Evolutionary conservation across 73 alveolate genomes (phyloP).

Genomic region (Urostyla sp.): DNA sequence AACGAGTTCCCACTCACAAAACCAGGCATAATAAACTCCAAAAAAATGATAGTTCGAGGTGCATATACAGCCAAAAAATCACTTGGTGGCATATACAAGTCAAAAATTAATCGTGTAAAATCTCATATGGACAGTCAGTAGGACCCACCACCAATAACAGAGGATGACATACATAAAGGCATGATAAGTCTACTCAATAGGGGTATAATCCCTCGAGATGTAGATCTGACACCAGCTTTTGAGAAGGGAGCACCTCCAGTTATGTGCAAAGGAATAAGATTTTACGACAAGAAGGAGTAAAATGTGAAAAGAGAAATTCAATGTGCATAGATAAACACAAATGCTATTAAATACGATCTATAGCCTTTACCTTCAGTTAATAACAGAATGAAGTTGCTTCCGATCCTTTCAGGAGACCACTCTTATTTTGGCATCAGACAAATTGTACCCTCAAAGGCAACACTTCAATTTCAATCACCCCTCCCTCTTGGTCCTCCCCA

Average conservation of each 20-base stretch:
- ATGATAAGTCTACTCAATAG: conserved; percentile 83
- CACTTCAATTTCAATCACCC: conserved; percentile 20
- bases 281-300: conserved; percentile 62
- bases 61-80: conserved; percentile 37
- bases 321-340: conserved; percentile 45
- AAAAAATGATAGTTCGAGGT: conserved; percentile 2
- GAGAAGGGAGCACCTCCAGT: conserved; percentile 93
- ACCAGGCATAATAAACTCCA: conserved; percentile 20
- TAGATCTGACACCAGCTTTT: conserved; percentile 95
- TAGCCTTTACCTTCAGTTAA: conserved; percentile 31
- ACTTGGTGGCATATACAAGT: conserved; percentile 9
- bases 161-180: conserved; percentile 92
- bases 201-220: conserved; percentile 91
- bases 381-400: conserved; percentile 28
- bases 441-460: conserved; percentile 32
- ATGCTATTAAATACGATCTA: conserved; percentile 59
- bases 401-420: neutral
- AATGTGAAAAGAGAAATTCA: conserved; percentile 59
- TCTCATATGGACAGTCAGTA: neutral
- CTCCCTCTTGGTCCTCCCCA: neutral
- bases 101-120: conserved; percentile 8
- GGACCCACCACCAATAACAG: conserved; percentile 89
- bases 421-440: conserved; percentile 31
- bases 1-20: neutral
- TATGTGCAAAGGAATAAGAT: conserved; percentile 70